Percentiles rank a stretch among this genome's conserved stretches.
Evolutionary conservation across 1,284 basidiomycete species (phyloP).

Genomic region (Singerocomus rubriflavus): DNA sequence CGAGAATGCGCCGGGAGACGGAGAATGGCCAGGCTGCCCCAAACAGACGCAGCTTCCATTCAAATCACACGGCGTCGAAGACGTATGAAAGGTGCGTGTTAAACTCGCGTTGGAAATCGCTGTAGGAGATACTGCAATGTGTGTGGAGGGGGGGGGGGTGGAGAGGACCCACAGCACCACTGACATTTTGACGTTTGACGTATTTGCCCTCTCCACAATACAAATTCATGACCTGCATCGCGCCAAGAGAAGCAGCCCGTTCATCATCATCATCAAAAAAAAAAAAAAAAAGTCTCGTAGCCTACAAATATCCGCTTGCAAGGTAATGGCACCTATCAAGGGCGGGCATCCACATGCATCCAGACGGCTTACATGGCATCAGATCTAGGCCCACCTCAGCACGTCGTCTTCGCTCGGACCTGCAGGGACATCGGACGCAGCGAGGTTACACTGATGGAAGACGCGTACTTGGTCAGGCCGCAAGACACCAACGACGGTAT

Average conservation of each 20-base stretch:
- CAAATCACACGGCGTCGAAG: conserved; percentile 8
- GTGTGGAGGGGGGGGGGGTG: not conserved
- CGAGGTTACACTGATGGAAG: conserved; percentile 68
- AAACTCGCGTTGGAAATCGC: conserved; percentile 9
- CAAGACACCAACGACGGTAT: conserved; percentile 70
- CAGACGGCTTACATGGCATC: conserved; percentile 4
- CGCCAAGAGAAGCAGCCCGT: conserved; percentile 5
- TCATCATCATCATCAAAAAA: not conserved
- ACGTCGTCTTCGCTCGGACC: conserved; percentile 52
- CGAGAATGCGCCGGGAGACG: not conserved
- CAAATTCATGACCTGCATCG: conserved; percentile 14
- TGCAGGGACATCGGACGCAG: conserved; percentile 52
- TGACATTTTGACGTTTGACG: not conserved
- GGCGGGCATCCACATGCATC: conserved; percentile 4
- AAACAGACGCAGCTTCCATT: conserved; percentile 13
- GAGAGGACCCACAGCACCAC: not conserved
- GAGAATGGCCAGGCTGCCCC: too few relatives aligned
- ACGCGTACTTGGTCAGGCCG: conserved; percentile 57
- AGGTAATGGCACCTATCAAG: conserved; percentile 8
- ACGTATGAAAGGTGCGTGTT: conserved; percentile 5
- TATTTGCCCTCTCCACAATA: conserved; percentile 2
- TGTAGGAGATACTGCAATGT: not conserved
- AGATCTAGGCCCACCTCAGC: conserved; percentile 38
- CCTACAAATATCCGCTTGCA: conserved; percentile 10
- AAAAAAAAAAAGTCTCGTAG: not conserved